Base-by-base conservation (phyloP, 352 stramenopile species). In the Phytophthora foliorum region DNA sequence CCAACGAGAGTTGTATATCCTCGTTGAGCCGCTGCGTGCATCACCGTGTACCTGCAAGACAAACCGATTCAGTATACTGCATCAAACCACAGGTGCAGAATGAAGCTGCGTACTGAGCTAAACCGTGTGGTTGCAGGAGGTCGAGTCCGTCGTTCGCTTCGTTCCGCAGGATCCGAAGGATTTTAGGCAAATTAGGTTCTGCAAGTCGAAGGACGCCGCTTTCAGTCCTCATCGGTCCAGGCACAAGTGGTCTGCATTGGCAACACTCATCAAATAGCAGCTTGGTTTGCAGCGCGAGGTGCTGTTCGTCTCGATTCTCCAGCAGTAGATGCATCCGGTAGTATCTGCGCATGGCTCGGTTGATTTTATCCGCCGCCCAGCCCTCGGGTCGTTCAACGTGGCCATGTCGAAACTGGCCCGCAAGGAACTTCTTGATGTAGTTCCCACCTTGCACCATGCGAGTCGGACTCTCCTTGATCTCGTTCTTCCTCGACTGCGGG, bases 231-330 rank as follows among this genome's bases (percentile, higher is more conserved):
- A 63, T 76, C 0, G 84, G 82, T 0, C 87, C 85, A 38, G 83
- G 75, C 4, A 81, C 69, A 5, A 93, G 69, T 11, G 81, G 83
- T 1, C 64, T 77, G 34, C 85, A 92, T 62, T 86, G 83, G 57
- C 85, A 89, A 58, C 87, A 94, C 59, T 94, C 85, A 8, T 92
- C 82, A 53, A 90, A 94, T 3, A 94, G 71, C 22, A 80, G 79
- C 54, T 91, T 93, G 64, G 78, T 88, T 58, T 91, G 85, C 39
- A 73, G 57, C 5, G 63, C 67, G 0, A 91, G 69, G 52, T 89
- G 78, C n/a, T 88, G 62, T 10, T 83, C 74, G 29, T 78, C 61
- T 14, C 70, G 60, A 16, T 69, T 84, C 19, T 81, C 57, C n/a
- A 74, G 56, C 10, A 90, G 45, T 14, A 80, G 51, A 16, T 88